Evolutionary conservation across 139 green algal species (phyloP).

Genomic region (Zygnema circumcarinatum): DNA sequence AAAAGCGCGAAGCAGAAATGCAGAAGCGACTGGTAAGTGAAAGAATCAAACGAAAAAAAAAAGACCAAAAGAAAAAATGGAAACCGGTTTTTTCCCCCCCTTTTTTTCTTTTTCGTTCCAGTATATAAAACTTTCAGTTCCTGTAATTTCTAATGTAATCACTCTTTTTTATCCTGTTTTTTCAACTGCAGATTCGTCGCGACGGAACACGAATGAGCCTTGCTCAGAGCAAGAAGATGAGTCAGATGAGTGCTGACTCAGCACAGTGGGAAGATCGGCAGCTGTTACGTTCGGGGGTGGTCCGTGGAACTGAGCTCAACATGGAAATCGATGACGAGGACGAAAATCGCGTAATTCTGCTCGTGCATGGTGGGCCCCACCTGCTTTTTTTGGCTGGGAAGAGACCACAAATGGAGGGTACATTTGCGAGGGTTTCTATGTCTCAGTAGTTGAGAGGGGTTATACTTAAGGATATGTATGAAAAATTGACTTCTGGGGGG

Average conservation of each 20-base stretch:
- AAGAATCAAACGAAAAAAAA: neutral
- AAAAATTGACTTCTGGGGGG: no score
- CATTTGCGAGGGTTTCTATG: no score
- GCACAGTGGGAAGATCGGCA: slow-evolving; percentile 95
- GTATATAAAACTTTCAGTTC: no score
- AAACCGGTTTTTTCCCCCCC: no score
- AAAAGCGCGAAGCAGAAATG: slow-evolving; percentile 43
- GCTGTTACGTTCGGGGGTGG: slow-evolving; percentile 86
- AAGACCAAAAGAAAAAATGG: no score
- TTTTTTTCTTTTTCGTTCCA: no score
- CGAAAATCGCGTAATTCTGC: slow-evolving; percentile 83
- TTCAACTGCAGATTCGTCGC: slow-evolving; percentile 23
- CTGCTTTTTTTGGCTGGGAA: neutral
- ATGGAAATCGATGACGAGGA: slow-evolving; percentile 85
- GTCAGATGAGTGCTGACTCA: slow-evolving; percentile 86
- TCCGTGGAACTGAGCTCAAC: slow-evolving; percentile 69
- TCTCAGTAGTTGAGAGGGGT: no score
- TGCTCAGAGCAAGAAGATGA: slow-evolving; percentile 81
- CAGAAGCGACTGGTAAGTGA: slow-evolving; percentile 46
- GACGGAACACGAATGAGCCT: slow-evolving; percentile 89
- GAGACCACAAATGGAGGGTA: no score
- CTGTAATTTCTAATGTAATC: no score
- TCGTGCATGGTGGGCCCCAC: slow-evolving; percentile 81
- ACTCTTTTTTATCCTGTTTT: no score
- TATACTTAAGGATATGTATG: no score